phyloP scores from a whole-genome alignment of 1,284 basidiomycete genomes.

The Marasmius sp. region DNA sequence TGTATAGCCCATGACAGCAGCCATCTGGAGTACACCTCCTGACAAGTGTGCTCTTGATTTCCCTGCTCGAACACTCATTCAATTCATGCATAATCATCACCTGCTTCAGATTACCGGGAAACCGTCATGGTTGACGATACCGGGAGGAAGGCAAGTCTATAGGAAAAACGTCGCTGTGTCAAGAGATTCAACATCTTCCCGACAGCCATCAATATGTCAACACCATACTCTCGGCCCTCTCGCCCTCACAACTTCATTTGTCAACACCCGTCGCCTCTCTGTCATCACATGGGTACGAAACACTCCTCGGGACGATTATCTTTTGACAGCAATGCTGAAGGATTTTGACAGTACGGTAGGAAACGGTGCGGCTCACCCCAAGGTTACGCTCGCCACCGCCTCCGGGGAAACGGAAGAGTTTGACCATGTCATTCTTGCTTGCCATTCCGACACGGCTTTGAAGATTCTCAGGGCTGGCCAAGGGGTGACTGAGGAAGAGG shows the following conservation, averaged over 20 bases:
- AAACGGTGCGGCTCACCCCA: constrained; percentile 12
- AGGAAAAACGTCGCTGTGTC: neutral
- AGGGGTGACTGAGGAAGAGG: constrained; percentile 54
- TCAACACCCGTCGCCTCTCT: constrained; percentile 55
- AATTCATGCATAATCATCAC: constrained; percentile 82
- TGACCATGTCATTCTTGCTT: constrained; percentile 80
- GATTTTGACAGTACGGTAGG: neutral
- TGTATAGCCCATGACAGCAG: constrained; percentile 74
- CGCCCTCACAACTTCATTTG: constrained; percentile 55
- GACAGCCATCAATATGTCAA: constrained; percentile 66
- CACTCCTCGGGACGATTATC: neutral
- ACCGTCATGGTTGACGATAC: constrained; percentile 76
- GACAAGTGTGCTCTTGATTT: constrained; percentile 73
- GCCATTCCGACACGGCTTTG: constrained; percentile 71
- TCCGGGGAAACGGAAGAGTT: constrained; percentile 45
- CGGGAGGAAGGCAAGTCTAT: constrained; percentile 61
- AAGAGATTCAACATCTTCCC: neutral
- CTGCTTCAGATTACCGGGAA: constrained; percentile 75
- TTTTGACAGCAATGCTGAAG: neutral
- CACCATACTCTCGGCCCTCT: constrained; percentile 57
- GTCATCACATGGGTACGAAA: constrained; percentile 14
- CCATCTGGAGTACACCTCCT: constrained; percentile 81
- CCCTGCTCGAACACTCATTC: constrained; percentile 69
- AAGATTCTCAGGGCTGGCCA: constrained; percentile 57
- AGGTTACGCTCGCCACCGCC: constrained; percentile 44